These are phyloP conservation scores for Podila epicladia DNA, from an alignment of 192 early-diverging fungal genomes.

Conservation along the genomic window DNA sequence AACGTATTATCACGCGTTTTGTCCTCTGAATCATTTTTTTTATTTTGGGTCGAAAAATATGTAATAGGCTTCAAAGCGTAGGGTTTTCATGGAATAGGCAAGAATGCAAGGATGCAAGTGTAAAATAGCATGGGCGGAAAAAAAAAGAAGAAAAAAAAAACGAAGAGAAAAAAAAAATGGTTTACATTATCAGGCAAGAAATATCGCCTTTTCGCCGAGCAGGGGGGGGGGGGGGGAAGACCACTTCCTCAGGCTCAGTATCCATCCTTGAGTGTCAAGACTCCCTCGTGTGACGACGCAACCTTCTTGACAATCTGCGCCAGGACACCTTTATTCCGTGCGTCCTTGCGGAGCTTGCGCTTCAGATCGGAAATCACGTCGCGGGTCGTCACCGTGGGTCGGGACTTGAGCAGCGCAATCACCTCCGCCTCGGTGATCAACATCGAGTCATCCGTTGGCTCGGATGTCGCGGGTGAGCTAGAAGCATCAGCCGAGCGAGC, in stretches of 20 bases:
- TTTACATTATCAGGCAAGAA: not conserved
- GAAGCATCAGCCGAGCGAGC: not conserved
- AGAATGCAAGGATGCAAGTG: not conserved
- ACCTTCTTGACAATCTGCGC: constrained; percentile 58
- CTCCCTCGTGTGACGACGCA: constrained; percentile 31
- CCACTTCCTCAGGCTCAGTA: constrained; percentile 4
- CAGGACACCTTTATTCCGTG: constrained; percentile 57
- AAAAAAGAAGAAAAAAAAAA: not conserved
- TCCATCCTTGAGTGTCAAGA: constrained; percentile 26
- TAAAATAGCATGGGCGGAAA: not conserved
- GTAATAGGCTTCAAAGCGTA: no score
- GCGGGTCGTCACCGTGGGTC: constrained; percentile 66
- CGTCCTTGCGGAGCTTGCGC: constrained; percentile 66
- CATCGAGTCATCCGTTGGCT: constrained; percentile 13
- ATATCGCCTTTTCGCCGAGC: no score
- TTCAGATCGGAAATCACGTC: constrained; percentile 71
- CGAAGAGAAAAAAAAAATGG: not conserved
- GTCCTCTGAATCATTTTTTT: no score
- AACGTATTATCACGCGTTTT: no score
- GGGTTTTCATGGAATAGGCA: no score
- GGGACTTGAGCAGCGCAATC: constrained; percentile 63
- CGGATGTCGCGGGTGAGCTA: not conserved
- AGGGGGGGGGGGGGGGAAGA: no score
- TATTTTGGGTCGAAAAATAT: not conserved
- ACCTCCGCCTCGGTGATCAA: constrained; percentile 78